Evolutionary conservation across 129 eudicot species (phyloP), one percentile per base, ranked within the genome.

Genomic region (Rutidosis leptorrhynchoides): DNA sequence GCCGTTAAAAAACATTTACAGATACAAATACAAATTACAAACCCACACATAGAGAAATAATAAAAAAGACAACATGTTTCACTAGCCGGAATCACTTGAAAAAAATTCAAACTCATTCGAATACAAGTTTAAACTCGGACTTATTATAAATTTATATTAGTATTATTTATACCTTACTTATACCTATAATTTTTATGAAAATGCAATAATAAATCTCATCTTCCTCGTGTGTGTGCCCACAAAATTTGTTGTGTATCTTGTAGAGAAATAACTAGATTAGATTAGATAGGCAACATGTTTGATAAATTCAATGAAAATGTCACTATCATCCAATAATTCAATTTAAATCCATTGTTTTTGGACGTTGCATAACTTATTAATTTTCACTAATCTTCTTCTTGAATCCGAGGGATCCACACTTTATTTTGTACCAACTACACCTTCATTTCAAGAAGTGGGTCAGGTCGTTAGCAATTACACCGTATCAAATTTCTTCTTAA

Each of bases 351-450:
- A 15, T 56, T 22, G 29, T 56, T 6, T 56, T 56, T 24, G 28
- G 29, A 56, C 30, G 6, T 55, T 14, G 0, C 28, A 23, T 24
- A 24, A 55, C 33, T 21, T 26, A 14, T 56, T 25, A 56, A 56
- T 25, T 25, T 25, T 5, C 61, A 56, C 30, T 56, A 56, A 24
- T 56, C 60, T 1, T 17, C 2, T 14, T 26, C 30, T 56, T 56
- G 25, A 24, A 20, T 55, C 60, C 60, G 29, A 55, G 61, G 61
- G 30, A 40, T 56, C 61, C 61, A 56, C 61, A 24, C 30, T 56
- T 12, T 24, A 56, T 22, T 12, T 22, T 3, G 14, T 26, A 56
- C 61, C 61, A 9, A 56, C 61, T 24, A 56, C 32, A 26, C 61
- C 61, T 56, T 56, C 21, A 52, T 51, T 51, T 51, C 56, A 51